Base-by-base conservation (phyloP, 1,139 yeast species). In the Yamadazyma dendronema region DNA sequence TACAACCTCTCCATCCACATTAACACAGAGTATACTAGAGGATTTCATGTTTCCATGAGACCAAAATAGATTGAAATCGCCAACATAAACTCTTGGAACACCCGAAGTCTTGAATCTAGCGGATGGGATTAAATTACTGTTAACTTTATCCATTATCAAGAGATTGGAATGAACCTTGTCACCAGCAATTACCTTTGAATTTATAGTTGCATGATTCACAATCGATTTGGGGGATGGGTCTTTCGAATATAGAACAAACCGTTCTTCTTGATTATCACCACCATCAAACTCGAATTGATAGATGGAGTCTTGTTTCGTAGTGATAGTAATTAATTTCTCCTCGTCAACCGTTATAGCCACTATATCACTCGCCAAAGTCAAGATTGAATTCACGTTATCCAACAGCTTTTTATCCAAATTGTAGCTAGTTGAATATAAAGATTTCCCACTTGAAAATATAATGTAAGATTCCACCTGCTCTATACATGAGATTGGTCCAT, bases 1-100 rank as follows among this genome's bases (percentile, higher is more conserved):
- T 4, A 63, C 57, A 4, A 77, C 48, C 37, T 77, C 80, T 1
- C 84, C 84, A 47, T 68, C 71, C 4, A 77, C 62, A 0, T 80
- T 71, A 13, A 64, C 74, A 37, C 69, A 58, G 2, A 78, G 44
- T 3, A 75, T 27, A 13, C 35, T 46, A 33, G 62, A 28, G n/a
- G 35, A 21, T 11, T 38, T 31, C 4, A 37, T 17, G 4, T 36
- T 25, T 12, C 30, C 24, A 11, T 5, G 35, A 11, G 31, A 26
- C 82, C 81, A 77, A 17, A 40, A 57, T 35, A 43, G 69, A 52
- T 30, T 44, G 40, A 55, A 67, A 38, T 37, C 53, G 11, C 61
- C 68, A 41, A 42, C 35, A 21, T 47, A 57, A 0, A 77, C 59
- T 40, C 77, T 55, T 0, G 81, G 77, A 15, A 76, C 65, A 31